Conservation (phyloP, 306 rosid species). For the Alnus glutinosa region DNA sequence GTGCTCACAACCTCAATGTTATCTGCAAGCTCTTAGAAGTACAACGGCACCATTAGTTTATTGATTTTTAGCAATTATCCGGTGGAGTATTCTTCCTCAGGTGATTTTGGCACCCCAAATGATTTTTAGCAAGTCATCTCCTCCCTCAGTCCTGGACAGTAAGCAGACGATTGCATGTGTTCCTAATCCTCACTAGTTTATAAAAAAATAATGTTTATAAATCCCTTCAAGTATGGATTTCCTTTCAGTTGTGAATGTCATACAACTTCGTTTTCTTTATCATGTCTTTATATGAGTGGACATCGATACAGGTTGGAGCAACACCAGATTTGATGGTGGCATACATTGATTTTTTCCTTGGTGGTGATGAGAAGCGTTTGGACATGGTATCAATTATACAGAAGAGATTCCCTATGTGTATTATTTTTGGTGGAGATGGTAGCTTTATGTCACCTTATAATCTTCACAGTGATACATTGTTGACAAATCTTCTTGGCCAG, state of each 20-base stretch:
- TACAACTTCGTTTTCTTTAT: slow-evolving; percentile 17
- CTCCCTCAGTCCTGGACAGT: background rate
- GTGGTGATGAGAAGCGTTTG: slow-evolving; percentile 95
- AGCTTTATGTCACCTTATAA: slow-evolving; percentile 95
- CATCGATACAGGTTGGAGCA: slow-evolving; percentile 82
- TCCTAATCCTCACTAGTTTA: background rate
- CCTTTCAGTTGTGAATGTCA: slow-evolving; percentile 16
- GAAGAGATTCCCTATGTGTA: slow-evolving; percentile 97
- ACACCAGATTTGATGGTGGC: slow-evolving; percentile 96
- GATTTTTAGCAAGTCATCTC: slow-evolving; percentile 4
- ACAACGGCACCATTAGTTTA: background rate
- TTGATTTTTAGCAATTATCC: background rate
- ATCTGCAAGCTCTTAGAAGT: background rate
- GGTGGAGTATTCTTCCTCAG: background rate
- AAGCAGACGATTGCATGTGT: background rate
- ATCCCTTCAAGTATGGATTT: slow-evolving; percentile 17
- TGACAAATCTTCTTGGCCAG: slow-evolving; percentile 97
- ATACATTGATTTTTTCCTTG: slow-evolving; percentile 93
- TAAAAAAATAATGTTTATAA: background rate
- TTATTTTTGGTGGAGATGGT: slow-evolving; percentile 95
- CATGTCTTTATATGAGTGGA: slow-evolving; percentile 23
- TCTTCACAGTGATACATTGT: slow-evolving; percentile 81
- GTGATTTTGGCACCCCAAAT: background rate
- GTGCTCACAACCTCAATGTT: background rate
- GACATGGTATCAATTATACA: slow-evolving; percentile 93